Evolutionary conservation across 2,329 filamentous ascomycete genomes (phyloP), one percentile per base, ranked within the genome.

Genomic region (Aureobasidium sp.): DNA sequence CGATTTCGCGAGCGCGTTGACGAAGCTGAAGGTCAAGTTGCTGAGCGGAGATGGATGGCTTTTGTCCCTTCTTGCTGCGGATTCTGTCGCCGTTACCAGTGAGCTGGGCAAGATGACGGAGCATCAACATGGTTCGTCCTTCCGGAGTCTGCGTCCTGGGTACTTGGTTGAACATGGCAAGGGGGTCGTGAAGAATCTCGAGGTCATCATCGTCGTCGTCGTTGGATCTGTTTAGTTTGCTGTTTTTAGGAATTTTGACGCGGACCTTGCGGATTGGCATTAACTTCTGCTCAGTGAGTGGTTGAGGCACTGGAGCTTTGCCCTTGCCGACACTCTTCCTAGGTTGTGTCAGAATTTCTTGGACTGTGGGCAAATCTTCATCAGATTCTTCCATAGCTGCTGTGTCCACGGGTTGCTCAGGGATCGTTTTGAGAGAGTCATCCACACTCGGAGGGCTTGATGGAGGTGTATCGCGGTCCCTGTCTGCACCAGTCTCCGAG

Each of bases 1-100:
- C 92, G 74, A 99, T 94, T 64, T 88, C 82, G 48, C 90, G 85
- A 6, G 91, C 91, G 64, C 87, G 86, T 66, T 85, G 83, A 41
- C 88, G 80, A 8, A 97, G 77, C 37, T 79, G 82, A 11, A 80
- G 77, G 49, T 92, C 85, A 60, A 96, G 80, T 67, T 94, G 85
- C 31, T 80, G 82, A 0, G 81, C 78, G 8, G 84, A 90, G 79
- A 96, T 88, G 9, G 79, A 80, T 49, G 76, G 77, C 63, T 78
- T 81, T 57, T 70, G 71, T 68, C 89, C 86, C 58, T 85, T 70
- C 84, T 85, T 69, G 82, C 85, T 55, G 78, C 77, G 0, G 88
- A 73, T 67, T 64, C 73, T 64, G 64, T 76, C 73, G 64, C 66
- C 64, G 5, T 66, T 65, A 3, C 44, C 44, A 29, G 70, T 70